Evolutionary conservation across 169 alveolate species (phyloP).

Genomic region (Neospora caninum): DNA sequence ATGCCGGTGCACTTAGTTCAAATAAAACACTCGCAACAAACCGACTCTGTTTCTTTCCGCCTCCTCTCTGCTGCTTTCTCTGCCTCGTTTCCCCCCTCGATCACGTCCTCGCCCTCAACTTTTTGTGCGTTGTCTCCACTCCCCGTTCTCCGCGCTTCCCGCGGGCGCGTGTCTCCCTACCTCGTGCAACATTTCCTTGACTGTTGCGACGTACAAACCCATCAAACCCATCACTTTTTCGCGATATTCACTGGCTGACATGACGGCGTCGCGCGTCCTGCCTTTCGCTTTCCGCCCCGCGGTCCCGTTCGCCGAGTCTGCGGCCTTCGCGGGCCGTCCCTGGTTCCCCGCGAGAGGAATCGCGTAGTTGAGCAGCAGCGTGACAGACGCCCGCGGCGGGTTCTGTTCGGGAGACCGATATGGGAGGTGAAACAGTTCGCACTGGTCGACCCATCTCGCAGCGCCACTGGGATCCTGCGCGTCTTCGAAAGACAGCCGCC

Average conservation of each 20-base stretch:
- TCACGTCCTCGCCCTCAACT: too few species aligned
- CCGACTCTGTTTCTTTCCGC: too few species aligned
- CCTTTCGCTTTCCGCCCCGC: neutral
- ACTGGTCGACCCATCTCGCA: neutral
- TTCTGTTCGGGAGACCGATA: neutral
- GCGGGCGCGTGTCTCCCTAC: neutral
- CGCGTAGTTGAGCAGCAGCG: conserved; percentile 1
- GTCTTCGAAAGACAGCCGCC: neutral
- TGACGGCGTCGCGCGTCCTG: neutral
- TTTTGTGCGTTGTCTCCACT: neutral
- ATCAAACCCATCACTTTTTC: neutral
- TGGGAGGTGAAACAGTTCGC: neutral
- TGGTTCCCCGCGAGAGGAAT: neutral
- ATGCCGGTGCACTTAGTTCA: too few species aligned
- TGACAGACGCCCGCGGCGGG: neutral
- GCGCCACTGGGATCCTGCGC: neutral
- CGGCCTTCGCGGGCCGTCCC: neutral
- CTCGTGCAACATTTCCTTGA: neutral
- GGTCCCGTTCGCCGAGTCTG: neutral
- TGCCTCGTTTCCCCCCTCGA: too few species aligned
- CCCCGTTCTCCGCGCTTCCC: neutral
- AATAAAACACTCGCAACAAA: too few species aligned
- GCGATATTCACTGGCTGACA: neutral
- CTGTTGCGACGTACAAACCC: neutral
- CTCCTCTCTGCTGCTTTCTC: too few species aligned